These are phyloP conservation scores for Backusella tuberculispora DNA, from an alignment of 192 early-diverging fungal genomes.

Conservation along the genomic window DNA sequence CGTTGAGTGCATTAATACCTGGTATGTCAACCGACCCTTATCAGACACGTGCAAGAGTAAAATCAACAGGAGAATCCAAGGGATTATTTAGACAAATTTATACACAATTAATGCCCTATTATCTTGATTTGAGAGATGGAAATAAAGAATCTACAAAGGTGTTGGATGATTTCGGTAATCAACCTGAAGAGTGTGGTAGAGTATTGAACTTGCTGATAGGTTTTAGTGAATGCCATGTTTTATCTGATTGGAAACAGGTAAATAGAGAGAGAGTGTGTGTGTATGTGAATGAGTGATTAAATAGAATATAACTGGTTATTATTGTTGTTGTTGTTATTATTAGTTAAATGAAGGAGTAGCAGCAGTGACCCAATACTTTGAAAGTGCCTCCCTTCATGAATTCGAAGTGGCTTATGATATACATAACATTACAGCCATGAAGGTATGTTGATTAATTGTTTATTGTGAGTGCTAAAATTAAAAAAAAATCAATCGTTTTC, in stretches of 20 bases:
- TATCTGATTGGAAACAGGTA: conserved; percentile 62
- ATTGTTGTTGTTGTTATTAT: neutral
- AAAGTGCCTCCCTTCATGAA: conserved; percentile 70
- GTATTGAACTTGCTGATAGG: conserved; percentile 58
- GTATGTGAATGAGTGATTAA: neutral
- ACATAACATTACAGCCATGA: conserved; percentile 66
- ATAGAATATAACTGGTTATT: neutral
- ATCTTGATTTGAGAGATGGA: conserved; percentile 65
- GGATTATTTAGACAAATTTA: conserved; percentile 69
- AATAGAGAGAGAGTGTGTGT: neutral
- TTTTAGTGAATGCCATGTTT: conserved; percentile 58
- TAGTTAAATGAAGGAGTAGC: conserved; percentile 61
- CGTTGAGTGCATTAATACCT: conserved; percentile 44
- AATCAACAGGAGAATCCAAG: conserved; percentile 53
- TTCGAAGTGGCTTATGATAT: conserved; percentile 83
- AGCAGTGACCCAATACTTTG: conserved; percentile 79
- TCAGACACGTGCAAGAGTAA: conserved; percentile 45
- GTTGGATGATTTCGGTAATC: conserved; percentile 67
- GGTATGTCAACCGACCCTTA: conserved; percentile 53
- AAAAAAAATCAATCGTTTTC: neutral
- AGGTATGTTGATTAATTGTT: conserved; percentile 35
- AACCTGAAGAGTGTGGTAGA: conserved; percentile 63
- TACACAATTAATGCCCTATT: conserved; percentile 67
- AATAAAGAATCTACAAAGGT: conserved; percentile 68
- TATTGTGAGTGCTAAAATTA: neutral